phyloP scores from a whole-genome alignment of 495 filamentous ascomycete genomes.

The Penicillium antarcticum region DNA sequence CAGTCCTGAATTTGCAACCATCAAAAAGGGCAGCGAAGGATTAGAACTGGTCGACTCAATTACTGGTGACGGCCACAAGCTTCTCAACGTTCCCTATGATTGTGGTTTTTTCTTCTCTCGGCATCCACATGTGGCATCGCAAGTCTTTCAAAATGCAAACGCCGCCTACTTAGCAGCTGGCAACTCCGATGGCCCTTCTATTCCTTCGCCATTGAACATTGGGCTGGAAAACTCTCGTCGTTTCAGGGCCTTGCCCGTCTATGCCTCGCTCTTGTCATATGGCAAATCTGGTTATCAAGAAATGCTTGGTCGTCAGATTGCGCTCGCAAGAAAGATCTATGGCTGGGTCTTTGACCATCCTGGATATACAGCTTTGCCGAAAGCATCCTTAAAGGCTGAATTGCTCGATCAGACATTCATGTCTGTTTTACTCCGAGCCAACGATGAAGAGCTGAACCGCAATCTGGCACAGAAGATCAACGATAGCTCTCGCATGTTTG shows the following conservation, averaged over 20 bases:
- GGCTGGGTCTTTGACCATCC: conserved; percentile 54
- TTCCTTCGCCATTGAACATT: conserved; percentile 82
- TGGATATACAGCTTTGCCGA: conserved; percentile 65
- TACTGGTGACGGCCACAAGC: conserved; percentile 81
- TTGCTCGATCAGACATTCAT: conserved; percentile 59
- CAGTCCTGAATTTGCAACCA: conserved; percentile 54
- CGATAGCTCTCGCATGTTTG: conserved; percentile 69
- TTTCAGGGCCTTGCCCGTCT: conserved; percentile 85
- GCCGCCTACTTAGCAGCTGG: conserved; percentile 71
- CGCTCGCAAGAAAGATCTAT: conserved; percentile 66
- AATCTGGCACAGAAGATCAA: conserved; percentile 70
- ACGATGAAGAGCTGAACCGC: conserved; percentile 61
- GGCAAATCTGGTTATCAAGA: conserved; percentile 65
- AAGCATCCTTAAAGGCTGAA: conserved; percentile 26
- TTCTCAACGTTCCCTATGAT: conserved; percentile 96
- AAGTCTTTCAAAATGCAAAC: conserved; percentile 79
- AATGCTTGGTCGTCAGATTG: conserved; percentile 70
- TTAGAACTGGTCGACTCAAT: conserved; percentile 88
- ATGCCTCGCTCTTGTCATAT: conserved; percentile 74
- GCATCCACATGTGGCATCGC: conserved; percentile 48
- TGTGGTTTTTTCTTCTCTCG: conserved; percentile 84
- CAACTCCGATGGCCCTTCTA: conserved; percentile 30
- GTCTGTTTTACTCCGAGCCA: conserved; percentile 77
- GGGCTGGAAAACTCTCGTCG: conserved; percentile 89
- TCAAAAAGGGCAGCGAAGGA: conserved; percentile 56